A percentile compares a stretch with the other conserved stretches of the same genome.
phyloP scores from a whole-genome alignment of 2,329 filamentous ascomycete genomes.

The Leptosphaerulina australis region DNA sequence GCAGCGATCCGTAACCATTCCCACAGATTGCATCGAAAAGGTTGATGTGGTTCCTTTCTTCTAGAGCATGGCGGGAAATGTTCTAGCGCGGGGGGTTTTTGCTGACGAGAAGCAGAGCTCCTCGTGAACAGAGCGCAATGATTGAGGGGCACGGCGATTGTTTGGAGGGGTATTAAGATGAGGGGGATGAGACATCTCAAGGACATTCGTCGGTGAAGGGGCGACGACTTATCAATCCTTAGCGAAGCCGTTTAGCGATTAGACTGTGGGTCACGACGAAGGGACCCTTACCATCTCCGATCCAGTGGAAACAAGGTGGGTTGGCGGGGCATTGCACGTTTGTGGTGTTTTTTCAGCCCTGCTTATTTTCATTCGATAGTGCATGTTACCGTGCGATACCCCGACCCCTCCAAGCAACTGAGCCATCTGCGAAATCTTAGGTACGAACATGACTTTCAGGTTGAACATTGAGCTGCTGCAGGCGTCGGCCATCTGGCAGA shows the following conservation, averaged over 20 bases:
- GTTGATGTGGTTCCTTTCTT: slow-evolving; percentile 33
- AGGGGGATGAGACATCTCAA: slow-evolving; percentile 3
- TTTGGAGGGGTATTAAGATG: slow-evolving; percentile 9
- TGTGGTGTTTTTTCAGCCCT: slow-evolving; percentile 2
- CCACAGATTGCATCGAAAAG: slow-evolving; percentile 38
- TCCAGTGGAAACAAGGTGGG: slow-evolving; percentile 15
- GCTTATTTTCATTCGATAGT: background rate
- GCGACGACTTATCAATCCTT: slow-evolving; percentile 15
- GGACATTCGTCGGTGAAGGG: slow-evolving; percentile 25
- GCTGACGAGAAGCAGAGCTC: slow-evolving; percentile 33
- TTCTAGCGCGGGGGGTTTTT: slow-evolving; percentile 47
- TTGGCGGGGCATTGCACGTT: slow-evolving; percentile 14
- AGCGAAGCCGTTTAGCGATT: slow-evolving; percentile 22
- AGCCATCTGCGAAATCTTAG: background rate
- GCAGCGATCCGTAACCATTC: slow-evolving; percentile 33
- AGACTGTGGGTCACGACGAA: slow-evolving; percentile 26
- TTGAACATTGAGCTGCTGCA: slow-evolving; percentile 2
- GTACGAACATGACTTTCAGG: background rate
- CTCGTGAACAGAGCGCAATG: slow-evolving; percentile 17
- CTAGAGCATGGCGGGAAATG: slow-evolving; percentile 42
- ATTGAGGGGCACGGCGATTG: slow-evolving; percentile 18
- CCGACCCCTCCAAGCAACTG: background rate
- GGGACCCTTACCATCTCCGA: slow-evolving; percentile 23
- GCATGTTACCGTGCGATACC: background rate
- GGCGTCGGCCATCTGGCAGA: slow-evolving; percentile 16